Conservation (phyloP, 2,329 filamentous ascomycete species). For the Aschersonia sp. region DNA sequence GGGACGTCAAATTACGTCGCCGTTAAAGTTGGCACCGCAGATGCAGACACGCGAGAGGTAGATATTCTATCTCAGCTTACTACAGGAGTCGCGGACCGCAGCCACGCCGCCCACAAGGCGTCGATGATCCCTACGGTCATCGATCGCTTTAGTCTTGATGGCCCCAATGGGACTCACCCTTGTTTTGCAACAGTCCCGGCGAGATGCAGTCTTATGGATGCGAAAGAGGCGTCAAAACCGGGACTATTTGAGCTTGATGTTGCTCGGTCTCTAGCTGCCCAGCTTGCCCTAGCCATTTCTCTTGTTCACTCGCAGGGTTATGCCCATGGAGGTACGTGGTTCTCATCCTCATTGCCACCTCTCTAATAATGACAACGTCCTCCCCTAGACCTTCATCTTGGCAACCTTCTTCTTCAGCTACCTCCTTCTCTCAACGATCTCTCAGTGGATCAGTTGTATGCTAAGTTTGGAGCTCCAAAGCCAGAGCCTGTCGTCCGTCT, state of each 20-base stretch:
- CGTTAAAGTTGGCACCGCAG: slow-evolving; percentile 17
- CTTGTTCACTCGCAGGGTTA: slow-evolving; percentile 14
- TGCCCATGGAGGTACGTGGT: slow-evolving; percentile 15
- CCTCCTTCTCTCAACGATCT: slow-evolving; percentile 9
- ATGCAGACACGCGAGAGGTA: slow-evolving; percentile 9
- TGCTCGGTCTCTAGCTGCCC: slow-evolving; percentile 13
- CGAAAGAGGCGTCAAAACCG: slow-evolving; percentile 6
- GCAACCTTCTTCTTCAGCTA: slow-evolving; percentile 18
- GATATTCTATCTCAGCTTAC: slow-evolving; percentile 8
- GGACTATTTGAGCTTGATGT: slow-evolving; percentile 12
- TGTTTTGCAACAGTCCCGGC: slow-evolving; percentile 13
- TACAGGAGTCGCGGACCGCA: not conserved
- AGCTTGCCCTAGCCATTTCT: slow-evolving; percentile 15
- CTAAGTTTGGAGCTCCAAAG: slow-evolving; percentile 9
- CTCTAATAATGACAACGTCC: not conserved
- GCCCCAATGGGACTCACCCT: slow-evolving; percentile 15
- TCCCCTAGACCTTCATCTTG: slow-evolving; percentile 15
- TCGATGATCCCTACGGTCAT: slow-evolving; percentile 8
- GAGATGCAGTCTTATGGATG: slow-evolving; percentile 11
- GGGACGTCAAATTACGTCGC: slow-evolving; percentile 13
- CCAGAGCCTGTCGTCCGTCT: slow-evolving; percentile 8
- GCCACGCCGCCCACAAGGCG: not conserved
- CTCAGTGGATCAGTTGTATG: slow-evolving; percentile 12
- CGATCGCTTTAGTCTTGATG: slow-evolving; percentile 11
- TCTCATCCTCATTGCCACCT: not conserved